phyloP scores from a whole-genome alignment of 2,329 filamentous ascomycete species.

The Aspergillus sp. region DNA sequence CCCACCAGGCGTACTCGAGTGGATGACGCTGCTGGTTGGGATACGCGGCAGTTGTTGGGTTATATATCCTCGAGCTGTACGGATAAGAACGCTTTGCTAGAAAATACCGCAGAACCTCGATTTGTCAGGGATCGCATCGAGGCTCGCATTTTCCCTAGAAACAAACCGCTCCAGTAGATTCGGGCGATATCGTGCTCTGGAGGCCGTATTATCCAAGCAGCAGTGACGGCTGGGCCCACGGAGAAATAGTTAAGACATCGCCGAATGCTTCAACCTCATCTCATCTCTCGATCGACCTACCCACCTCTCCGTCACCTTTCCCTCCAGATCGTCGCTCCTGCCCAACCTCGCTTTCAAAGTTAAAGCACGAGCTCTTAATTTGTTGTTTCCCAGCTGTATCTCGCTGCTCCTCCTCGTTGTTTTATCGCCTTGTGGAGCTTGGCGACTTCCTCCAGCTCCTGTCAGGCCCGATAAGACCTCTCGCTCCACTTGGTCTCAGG shows the following conservation, averaged over 20 bases:
- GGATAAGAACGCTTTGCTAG: background rate
- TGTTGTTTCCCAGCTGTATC: background rate
- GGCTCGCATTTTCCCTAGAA: background rate
- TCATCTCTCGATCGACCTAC: background rate
- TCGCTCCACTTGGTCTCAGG: constrained; percentile 14
- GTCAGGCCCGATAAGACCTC: constrained; percentile 23
- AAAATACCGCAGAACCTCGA: background rate
- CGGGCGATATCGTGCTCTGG: background rate
- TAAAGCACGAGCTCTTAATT: background rate
- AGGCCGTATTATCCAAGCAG: background rate
- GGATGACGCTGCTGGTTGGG: background rate
- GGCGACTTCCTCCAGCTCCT: constrained; percentile 10
- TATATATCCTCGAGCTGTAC: background rate
- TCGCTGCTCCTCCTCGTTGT: background rate
- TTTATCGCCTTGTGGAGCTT: constrained; percentile 11
- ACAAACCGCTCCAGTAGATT: background rate
- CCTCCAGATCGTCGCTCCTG: background rate
- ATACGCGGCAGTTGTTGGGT: background rate
- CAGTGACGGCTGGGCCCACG: constrained; percentile 15
- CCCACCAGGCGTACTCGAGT: too few species aligned
- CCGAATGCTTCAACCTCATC: constrained; percentile 11
- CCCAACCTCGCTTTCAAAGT: background rate
- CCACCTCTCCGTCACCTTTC: constrained; percentile 1
- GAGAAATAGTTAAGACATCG: constrained; percentile 14
- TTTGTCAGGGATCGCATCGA: background rate